Evolutionary conservation across 768 basidiomycete species (phyloP).

Genomic region (Russula ochroleuca): DNA sequence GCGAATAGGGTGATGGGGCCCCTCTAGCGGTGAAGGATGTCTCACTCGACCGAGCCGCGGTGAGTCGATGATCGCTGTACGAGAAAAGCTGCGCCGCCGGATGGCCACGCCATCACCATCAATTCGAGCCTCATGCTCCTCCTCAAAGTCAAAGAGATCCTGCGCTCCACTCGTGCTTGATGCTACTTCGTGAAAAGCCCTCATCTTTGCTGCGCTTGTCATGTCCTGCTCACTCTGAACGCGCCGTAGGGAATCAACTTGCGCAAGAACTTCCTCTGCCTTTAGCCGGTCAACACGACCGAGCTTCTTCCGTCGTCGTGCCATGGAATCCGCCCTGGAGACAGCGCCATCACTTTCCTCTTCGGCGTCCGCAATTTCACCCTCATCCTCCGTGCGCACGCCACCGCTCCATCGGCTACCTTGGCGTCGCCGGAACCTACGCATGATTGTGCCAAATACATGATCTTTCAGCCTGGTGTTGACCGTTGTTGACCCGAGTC

Average conservation of each 20-base stretch:
- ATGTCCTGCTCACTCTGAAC: constrained; percentile 60
- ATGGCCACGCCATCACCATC: constrained; percentile 19
- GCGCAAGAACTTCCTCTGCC: constrained; percentile 39
- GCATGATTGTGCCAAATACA: constrained; percentile 85
- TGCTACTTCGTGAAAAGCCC: constrained; percentile 22
- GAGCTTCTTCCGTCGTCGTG: constrained; percentile 41
- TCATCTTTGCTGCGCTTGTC: constrained; percentile 34
- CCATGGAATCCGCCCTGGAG: constrained; percentile 8
- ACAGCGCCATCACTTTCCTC: constrained; percentile 40
- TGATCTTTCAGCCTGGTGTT: constrained; percentile 95
- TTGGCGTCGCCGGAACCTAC: constrained; percentile 57
- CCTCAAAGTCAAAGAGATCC: constrained; percentile 27
- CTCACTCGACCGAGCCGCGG: constrained; percentile 12
- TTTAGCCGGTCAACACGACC: constrained; percentile 41
- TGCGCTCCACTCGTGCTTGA: constrained; percentile 4
- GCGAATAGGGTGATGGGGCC: constrained; percentile 27
- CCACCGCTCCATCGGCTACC: constrained; percentile 31
- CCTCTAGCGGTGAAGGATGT: constrained; percentile 24
- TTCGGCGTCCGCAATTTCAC: constrained; percentile 40
- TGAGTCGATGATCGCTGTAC: constrained; percentile 33
- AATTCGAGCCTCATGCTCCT: constrained; percentile 22
- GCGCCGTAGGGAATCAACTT: constrained; percentile 48
- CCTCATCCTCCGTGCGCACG: constrained; percentile 53
- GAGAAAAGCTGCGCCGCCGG: constrained; percentile 43
- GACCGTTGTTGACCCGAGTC: constrained; percentile 88